These are phyloP conservation scores for Areca catechu DNA, from an alignment of 176 grass and related monocot species.

Conservation along the genomic window DNA sequence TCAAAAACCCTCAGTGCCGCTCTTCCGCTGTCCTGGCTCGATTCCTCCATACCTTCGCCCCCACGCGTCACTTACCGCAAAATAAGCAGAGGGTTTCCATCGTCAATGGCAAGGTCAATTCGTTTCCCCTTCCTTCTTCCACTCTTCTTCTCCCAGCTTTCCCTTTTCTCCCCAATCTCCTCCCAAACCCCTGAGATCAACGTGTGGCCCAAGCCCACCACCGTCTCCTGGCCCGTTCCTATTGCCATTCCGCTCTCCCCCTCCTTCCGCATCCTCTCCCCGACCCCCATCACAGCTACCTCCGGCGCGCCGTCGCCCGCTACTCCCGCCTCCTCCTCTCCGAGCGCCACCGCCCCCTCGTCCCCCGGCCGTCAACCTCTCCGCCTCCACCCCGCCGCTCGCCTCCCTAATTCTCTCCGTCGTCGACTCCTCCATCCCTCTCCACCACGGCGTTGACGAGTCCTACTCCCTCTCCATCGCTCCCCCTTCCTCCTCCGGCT, in stretches of 20 bases:
- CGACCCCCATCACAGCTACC: constrained; percentile 33
- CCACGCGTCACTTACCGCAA: no score
- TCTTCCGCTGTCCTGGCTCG: no score
- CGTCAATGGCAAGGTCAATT: no score
- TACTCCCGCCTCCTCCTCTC: constrained; percentile 55
- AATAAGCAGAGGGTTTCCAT: no score
- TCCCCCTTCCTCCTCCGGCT: not conserved
- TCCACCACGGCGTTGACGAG: constrained; percentile 57
- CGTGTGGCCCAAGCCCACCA: constrained; percentile 69
- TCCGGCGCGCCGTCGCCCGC: constrained; percentile 48
- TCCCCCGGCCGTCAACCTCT: constrained; percentile 34
- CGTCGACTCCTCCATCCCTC: constrained; percentile 36
- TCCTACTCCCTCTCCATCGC: constrained; percentile 65
- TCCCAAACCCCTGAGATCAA: constrained; percentile 11
- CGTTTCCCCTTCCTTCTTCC: constrained; percentile 9
- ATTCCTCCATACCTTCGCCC: no score
- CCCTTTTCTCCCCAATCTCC: not conserved
- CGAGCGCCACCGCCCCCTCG: constrained; percentile 62
- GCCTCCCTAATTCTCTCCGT: constrained; percentile 44
- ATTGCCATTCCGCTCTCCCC: constrained; percentile 44
- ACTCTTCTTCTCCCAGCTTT: not conserved
- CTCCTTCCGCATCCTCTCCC: constrained; percentile 55
- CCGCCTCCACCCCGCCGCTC: constrained; percentile 18
- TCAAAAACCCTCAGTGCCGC: no score
- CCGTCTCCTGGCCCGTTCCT: constrained; percentile 45